Conservation (phyloP, 2,329 filamentous ascomycete species). For the Didymella pinodella region DNA sequence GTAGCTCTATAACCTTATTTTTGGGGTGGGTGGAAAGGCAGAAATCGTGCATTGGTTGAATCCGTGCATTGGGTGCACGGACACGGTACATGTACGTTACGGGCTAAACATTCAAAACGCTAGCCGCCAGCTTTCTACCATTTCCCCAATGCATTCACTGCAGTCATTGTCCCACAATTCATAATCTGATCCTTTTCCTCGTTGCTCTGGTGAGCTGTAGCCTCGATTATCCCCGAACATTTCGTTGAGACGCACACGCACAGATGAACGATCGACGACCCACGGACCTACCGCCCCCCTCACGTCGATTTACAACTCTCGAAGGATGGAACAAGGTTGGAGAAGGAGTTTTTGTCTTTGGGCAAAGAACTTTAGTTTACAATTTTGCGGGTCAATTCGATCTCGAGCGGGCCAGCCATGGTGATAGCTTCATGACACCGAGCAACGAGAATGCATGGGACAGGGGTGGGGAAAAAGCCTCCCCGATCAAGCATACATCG, state of each 20-base stretch:
- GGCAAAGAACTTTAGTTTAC: constrained; percentile 15
- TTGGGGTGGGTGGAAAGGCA: too few species aligned
- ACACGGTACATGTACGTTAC: too few species aligned
- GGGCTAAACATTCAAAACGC: background rate
- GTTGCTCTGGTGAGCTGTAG: background rate
- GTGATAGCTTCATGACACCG: background rate
- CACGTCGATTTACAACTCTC: constrained; percentile 29
- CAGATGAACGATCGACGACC: background rate
- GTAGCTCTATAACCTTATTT: too few species aligned
- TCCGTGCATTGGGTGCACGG: too few species aligned
- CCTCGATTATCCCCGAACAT: background rate
- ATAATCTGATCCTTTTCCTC: background rate
- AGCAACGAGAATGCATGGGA: background rate
- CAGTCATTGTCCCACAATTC: background rate
- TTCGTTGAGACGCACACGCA: background rate
- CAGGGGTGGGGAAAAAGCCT: too few species aligned
- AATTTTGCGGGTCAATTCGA: background rate
- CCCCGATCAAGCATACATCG: too few species aligned
- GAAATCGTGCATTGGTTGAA: too few species aligned
- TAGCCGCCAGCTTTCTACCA: background rate
- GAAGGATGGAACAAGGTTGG: constrained; percentile 29
- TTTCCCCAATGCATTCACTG: too few species aligned
- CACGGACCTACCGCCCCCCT: background rate
- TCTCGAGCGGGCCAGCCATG: background rate
- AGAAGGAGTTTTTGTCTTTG: constrained; percentile 21